A percentile compares a stretch with the other conserved stretches of the same genome.
These are phyloP conservation scores for Populus tremula DNA, from an alignment of 345 rosid genomes.

Conservation along the genomic window DNA sequence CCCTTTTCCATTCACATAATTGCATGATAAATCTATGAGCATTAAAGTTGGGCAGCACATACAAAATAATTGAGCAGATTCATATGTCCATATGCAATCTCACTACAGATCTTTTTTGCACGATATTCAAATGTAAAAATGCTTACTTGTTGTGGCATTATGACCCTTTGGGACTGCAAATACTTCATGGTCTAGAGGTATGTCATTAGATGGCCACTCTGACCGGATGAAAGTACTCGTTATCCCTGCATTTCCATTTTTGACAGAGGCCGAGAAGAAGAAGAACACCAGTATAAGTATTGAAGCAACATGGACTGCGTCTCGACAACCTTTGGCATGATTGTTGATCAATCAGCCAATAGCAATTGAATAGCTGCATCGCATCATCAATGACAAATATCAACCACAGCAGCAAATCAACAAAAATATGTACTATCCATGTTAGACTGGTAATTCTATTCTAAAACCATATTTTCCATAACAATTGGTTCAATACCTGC, in stretches of 20 bases:
- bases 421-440: not conserved
- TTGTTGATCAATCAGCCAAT: slow-evolving; percentile 27
- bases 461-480: not conserved
- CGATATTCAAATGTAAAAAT: not conserved
- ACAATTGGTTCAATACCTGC: not conserved
- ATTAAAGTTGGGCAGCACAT: not conserved
- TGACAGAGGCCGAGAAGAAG: slow-evolving; percentile 35
- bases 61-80: not conserved
- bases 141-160: slow-evolving; percentile 86
- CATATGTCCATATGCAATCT: not conserved
- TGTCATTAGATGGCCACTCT: slow-evolving; percentile 84
- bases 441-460: not conserved
- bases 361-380: not conserved
- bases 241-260: slow-evolving; percentile 50
- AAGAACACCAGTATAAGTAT: slow-evolving; percentile 15
- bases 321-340: slow-evolving; percentile 17
- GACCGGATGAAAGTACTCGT: slow-evolving; percentile 67
- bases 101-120: not conserved
- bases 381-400: not conserved
- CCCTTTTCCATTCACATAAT: not conserved
- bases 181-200: slow-evolving; percentile 68
- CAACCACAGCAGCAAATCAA: not conserved
- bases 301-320: slow-evolving; percentile 25
- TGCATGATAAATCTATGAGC: not conserved
- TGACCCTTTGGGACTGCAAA: slow-evolving; percentile 72